Base-by-base conservation (phyloP, 495 filamentous ascomycete species). In the Penicillium chermesinum region DNA sequence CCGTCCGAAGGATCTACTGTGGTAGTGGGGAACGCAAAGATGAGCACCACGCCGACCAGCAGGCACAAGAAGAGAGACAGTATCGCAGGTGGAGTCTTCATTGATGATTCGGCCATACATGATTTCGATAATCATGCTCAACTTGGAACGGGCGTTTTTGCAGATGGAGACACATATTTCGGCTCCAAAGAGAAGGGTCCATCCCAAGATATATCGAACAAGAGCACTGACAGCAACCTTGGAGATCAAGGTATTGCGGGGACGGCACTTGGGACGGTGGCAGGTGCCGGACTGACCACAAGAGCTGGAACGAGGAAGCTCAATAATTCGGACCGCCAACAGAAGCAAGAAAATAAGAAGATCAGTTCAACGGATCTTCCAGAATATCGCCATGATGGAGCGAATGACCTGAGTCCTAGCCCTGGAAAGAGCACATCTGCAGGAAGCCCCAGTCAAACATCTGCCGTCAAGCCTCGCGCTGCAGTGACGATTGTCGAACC, bases 71-170 rank as follows among this genome's bases (percentile, higher is more conserved):
- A 10, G 10, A 20, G 40, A 10, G 19, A 20, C 4, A 30, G 9
- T 37, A 18, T 41, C 13, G 46, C 46, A 16, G 46, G 46, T 13
- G 46, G 38, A 42, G 16, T 18, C 13, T 34, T 35, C 16, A 19
- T 8, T 20, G 19, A 30, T 5, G 33, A 38, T n/a, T 48, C 43
- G 21, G 41, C 30, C 21, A 36, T 21, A 12, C 37, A 59, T 2
- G 56, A 59, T 21, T 46, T 56, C 16, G 17, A 34, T 9, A 44
- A 45, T 7, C 46, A 50, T 12, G 27, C 39, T 9, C 41, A 48
- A 30, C 53, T 56, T n/a, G 35, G 40, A 18, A 33, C 44, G 9
- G 53, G 50, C 36, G 49, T 59, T 7, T 59, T 59, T 33, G 44
- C 48, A 16, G 38, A 36, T 30, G 33, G 25, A 32, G 41, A 22